Evolutionary conservation across 805 yeast genomes (phyloP), one percentile per base, ranked within the genome.

Genomic region (Nakazawaea ernobii): DNA sequence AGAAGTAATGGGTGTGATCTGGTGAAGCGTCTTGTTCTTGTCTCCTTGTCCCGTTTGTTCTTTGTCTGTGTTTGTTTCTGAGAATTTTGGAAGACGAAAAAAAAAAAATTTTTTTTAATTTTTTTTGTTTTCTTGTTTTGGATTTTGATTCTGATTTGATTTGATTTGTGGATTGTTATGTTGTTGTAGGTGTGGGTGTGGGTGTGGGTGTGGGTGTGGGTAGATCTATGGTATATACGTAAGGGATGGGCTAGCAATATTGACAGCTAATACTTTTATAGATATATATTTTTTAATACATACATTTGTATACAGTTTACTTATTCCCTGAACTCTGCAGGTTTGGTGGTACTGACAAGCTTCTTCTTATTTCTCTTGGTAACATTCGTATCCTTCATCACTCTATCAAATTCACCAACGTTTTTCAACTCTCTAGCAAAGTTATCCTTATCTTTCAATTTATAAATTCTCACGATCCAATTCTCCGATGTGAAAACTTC

Each of bases 401-500:
- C 38, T 45, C 67, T 73, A 32, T 79, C 82, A 52, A 77, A 77
- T 28, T 64, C 69, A 30, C 83, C 75, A 36, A 81, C 81, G n/a
- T 74, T 71, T 36, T 70, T 69, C 55, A 84, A 69, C 55, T 80
- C 83, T 66, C 99, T 81, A 42, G 98, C 99, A 55, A 87, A 79
- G 51, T 79, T 80, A 66, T 94, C 99, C 50, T 77, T 73, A 51
- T 89, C 92, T 68, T 90, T 94, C 55, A 94, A 86, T 73, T 89
- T 86, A 71, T 88, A 94, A 52, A 94, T 79, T 69, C 99, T 81
- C 15, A 94, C 97, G 56, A 94, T 77, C 97, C 97, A 95, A 74
- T 94, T 95, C 62, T 90, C 96, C 41, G 92, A 75, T 1, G 99
- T 94, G 70, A 84, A 94, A 0, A 84, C 99, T 73, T 94, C 99